Base-by-base conservation (phyloP, 176 grass and related monocot species). In the Aegilops speltoides region DNA sequence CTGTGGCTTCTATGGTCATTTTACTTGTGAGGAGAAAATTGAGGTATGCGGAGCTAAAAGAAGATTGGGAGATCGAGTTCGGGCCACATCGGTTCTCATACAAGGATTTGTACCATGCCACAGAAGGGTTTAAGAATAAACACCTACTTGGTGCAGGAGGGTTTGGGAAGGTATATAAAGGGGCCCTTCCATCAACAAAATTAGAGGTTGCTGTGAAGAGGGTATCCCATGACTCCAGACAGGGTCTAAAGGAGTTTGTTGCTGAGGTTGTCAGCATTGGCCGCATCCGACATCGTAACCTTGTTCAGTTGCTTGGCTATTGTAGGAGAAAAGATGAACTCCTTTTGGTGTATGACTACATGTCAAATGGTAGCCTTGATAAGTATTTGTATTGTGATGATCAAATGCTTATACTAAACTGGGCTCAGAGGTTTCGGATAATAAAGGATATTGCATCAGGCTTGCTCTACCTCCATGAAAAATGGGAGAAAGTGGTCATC, bases 381-480 rank as follows among this genome's bases (percentile, higher is more conserved):
- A 87, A 57, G 43, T 66, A 87, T 48, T 17, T 86, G 1, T 45
- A 86, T 23, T 50, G 22, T 3, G 19, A 68, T 14, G 73, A 56
- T 11, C 31, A 52, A 80, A 29, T 56, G 61, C 0, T 72, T 72
- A 10, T 16, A 7, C 36, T 92, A 5, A 61, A 68, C 0, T 92
- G 90, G 90, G 83, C 25, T 34, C 19, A 38, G 28, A 50, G 91
- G 38, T 84, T 92, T 20, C 61, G 20, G 17, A 87, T 92, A 63
- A 84, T 92, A 64, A 92, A 86, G 50, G 87, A 70, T 6, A 71
- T 92, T 37, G 91, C 91, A 2, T 68, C 69, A 1, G 80, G 80
- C 1, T 66, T 92, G 25, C 38, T 92, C 19, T 92, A 92, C 57
- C 80, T 92, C 10, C 91, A 92, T 11, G 91, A 89, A 11, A 85